Percentiles rank a stretch among this genome's conserved stretches.
These are phyloP conservation scores for carrot (Daucus carota) DNA, from an alignment of 129 eudicot species.

Conservation along the genomic window DNA sequence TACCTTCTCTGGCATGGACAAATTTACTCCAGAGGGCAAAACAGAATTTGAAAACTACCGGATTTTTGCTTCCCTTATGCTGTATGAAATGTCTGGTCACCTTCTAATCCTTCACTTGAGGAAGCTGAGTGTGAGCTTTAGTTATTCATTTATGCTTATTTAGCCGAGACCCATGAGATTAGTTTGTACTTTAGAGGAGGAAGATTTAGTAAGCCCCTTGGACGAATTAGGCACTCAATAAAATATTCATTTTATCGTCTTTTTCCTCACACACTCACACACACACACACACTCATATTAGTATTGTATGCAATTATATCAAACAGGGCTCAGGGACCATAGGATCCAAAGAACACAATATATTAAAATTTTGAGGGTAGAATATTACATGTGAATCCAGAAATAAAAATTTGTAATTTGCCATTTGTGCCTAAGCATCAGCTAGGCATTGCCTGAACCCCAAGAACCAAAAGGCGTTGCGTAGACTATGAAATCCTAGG, in stretches of 20 bases:
- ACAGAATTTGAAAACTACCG: neutral
- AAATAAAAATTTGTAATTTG: neutral
- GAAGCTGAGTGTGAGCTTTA: neutral
- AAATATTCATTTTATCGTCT: neutral
- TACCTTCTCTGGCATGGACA: neutral
- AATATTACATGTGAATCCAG: neutral
- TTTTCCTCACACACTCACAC: neutral
- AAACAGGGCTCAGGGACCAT: neutral
- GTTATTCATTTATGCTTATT: neutral
- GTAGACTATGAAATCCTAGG: neutral
- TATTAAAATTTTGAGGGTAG: neutral
- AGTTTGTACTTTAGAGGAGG: neutral
- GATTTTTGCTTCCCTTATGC: neutral
- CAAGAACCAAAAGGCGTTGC: too few relatives aligned
- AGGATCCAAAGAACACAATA: neutral
- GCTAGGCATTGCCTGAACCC: neutral
- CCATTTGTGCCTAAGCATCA: neutral
- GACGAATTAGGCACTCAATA: neutral
- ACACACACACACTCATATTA: too few relatives aligned
- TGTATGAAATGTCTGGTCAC: neutral
- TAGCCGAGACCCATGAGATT: neutral
- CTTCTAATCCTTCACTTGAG: neutral
- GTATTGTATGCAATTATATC: neutral
- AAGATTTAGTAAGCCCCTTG: neutral
- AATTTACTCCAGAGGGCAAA: neutral